Evolutionary conservation across 176 grass and related monocot species (phyloP).

Genomic region (Carex cristatella): DNA sequence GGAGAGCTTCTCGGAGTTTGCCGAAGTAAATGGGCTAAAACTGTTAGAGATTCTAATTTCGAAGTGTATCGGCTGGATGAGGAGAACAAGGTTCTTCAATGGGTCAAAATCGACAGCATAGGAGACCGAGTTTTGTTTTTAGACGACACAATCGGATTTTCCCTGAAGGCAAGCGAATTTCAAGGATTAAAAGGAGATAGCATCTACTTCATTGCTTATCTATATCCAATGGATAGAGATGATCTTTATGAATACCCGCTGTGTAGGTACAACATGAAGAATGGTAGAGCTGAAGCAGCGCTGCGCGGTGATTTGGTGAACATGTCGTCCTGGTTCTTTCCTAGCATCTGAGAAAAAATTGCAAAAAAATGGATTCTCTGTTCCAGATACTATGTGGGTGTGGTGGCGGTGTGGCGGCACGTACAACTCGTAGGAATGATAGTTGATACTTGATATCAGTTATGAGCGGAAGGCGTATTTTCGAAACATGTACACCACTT

Average conservation of each 20-base stretch:
- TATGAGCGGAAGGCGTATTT: too few species aligned
- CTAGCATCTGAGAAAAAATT: not conserved
- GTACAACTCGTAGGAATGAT: too few species aligned
- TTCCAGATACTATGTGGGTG: too few species aligned
- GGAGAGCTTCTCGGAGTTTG: constrained; percentile 23
- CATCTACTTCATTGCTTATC: constrained; percentile 30
- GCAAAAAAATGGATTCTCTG: too few species aligned
- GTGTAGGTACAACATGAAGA: constrained; percentile 12
- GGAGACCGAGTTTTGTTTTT: constrained; percentile 26
- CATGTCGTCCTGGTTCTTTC: constrained; percentile 14
- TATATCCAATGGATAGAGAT: not conserved
- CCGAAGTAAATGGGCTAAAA: not conserved
- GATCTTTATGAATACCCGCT: not conserved
- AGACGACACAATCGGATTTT: constrained; percentile 25
- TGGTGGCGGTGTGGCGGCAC: too few species aligned
- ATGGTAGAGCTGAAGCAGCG: not conserved
- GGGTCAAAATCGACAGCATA: constrained; percentile 19
- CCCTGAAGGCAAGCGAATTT: not conserved
- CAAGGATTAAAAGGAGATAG: not conserved
- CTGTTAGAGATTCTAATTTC: not conserved
- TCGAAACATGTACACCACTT: too few species aligned
- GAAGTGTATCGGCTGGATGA: constrained; percentile 21
- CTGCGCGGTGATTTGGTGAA: not conserved
- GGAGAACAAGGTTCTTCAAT: not conserved
- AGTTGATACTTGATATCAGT: too few species aligned